Base-by-base conservation (phyloP, 345 rosid genomes). In the Barbarea vulgaris region DNA sequence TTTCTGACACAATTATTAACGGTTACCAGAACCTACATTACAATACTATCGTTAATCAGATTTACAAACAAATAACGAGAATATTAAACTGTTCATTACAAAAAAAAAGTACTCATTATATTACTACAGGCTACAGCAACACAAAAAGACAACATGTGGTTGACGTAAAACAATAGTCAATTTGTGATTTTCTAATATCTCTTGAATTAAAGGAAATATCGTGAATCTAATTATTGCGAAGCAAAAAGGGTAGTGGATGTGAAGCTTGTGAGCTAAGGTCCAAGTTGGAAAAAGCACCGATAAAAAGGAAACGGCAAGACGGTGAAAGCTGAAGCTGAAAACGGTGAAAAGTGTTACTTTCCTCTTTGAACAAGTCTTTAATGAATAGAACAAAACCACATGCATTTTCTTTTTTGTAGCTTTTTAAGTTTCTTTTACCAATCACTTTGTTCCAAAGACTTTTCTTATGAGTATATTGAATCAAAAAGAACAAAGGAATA, bases 1-100 rank as follows among this genome's bases (percentile, higher is more conserved):
- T 71, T 60, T 48, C 60, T 71, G 75, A 71, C 75, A 60, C 51
- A 33, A 1, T 71, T 25, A 59, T 50, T 71, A 60, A 72, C 68
- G 68, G 60, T 71, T 60, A 60, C 51, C 75, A 24, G 67, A 71
- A 48, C 66, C 36, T 56, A 42, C 53, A 69, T 44, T 69, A 69
- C 42, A 56, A 30, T 70, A 70, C 1, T 10, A 28, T 31, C 0
- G 44, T 69, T 69, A 56, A 69, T 17, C 64, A 57, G 28, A 39
- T 39, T 37, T 37, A 37, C 14, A 34, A 34, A 34, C 39, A 34
- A 34, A 34, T 9, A 34, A 34, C 12, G 39, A 34, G 9, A 10
- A 27, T 21, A 33, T 56, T 30, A 4, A 9, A 8, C 17, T 4
- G 22, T 66, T 51, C n/a, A 48, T 6, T 37, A 9, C 6, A 17